Evolutionary conservation across 768 basidiomycete species (phyloP).

Genomic region (Glaciozyma martinii): DNA sequence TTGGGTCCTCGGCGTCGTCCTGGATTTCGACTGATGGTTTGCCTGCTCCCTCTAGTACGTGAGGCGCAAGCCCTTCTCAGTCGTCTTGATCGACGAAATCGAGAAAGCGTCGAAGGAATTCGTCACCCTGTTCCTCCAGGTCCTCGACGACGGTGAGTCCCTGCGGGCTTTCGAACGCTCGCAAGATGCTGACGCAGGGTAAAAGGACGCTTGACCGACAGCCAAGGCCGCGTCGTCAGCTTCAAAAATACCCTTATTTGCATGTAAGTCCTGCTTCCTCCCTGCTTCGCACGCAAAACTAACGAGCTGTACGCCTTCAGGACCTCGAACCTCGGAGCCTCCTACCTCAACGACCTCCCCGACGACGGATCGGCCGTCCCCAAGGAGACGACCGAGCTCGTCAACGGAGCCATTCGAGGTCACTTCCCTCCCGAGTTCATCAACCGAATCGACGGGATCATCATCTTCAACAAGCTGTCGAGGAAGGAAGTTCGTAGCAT

Average conservation of each 20-base stretch:
- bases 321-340: conserved; percentile 42
- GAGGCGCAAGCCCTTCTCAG: conserved; percentile 28
- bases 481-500: conserved; percentile 68
- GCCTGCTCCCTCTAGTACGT: conserved; percentile 9
- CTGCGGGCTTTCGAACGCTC: too few species aligned
- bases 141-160: conserved; percentile 46
- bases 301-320: not conserved
- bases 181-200: too few species aligned
- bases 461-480: conserved; percentile 62
- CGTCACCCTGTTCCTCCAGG: conserved; percentile 43
- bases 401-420: conserved; percentile 40
- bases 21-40: not conserved
- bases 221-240: conserved; percentile 42
- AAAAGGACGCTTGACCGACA: conserved; percentile 43
- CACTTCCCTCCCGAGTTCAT: conserved; percentile 44
- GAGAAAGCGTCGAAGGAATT: conserved; percentile 45
- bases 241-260: conserved; percentile 39
- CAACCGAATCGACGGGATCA: conserved; percentile 26
- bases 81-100: conserved; percentile 33
- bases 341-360: conserved; percentile 42
- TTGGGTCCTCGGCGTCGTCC: too few species aligned
- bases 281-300: not conserved
- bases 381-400: conserved; percentile 33
- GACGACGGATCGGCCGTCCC: conserved; percentile 37
- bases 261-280: conserved; percentile 1